A percentile compares a stretch with the other conserved stretches of the same genome.
Evolutionary conservation across 192 early-diverging fungal species (phyloP).

Genomic region (Backusella macrospora): DNA sequence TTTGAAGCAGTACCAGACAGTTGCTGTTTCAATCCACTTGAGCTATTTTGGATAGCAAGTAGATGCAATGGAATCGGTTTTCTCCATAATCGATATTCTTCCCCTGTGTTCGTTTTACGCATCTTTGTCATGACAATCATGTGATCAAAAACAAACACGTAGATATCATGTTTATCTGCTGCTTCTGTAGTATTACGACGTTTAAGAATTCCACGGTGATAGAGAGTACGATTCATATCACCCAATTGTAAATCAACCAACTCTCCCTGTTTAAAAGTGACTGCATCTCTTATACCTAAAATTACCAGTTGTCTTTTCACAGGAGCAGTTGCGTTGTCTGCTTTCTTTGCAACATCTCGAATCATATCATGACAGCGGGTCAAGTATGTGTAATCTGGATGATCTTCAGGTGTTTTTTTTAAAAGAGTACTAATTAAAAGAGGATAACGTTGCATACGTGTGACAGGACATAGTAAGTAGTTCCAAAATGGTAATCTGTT

Average conservation of each 20-base stretch:
- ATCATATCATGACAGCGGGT: constrained; percentile 26
- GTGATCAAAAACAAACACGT: constrained; percentile 90
- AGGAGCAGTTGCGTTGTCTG: constrained; percentile 2
- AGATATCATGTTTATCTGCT: constrained; percentile 65
- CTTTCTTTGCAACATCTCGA: background rate
- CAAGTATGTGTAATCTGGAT: constrained; percentile 77
- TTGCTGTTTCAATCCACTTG: background rate
- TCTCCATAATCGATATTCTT: constrained; percentile 62
- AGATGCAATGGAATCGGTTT: constrained; percentile 82
- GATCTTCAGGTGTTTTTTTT: constrained; percentile 79
- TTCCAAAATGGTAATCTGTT: constrained; percentile 34
- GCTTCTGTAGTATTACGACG: constrained; percentile 44
- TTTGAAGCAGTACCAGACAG: background rate
- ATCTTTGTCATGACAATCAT: constrained; percentile 74
- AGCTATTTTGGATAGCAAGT: constrained; percentile 37
- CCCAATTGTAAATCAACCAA: constrained; percentile 71
- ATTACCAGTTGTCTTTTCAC: constrained; percentile 23
- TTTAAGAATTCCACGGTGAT: constrained; percentile 80
- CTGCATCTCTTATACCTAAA: constrained; percentile 24
- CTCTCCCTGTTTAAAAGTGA: constrained; percentile 41
- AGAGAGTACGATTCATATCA: constrained; percentile 69
- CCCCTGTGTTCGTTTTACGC: constrained; percentile 57
- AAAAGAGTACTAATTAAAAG: constrained; percentile 82
- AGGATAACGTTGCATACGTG: constrained; percentile 86
- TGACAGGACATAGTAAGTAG: constrained; percentile 75